Percentiles rank a stretch among this genome's conserved stretches.
phyloP scores from a whole-genome alignment of 2,329 filamentous ascomycete species.

The Colletotrichum sojae region DNA sequence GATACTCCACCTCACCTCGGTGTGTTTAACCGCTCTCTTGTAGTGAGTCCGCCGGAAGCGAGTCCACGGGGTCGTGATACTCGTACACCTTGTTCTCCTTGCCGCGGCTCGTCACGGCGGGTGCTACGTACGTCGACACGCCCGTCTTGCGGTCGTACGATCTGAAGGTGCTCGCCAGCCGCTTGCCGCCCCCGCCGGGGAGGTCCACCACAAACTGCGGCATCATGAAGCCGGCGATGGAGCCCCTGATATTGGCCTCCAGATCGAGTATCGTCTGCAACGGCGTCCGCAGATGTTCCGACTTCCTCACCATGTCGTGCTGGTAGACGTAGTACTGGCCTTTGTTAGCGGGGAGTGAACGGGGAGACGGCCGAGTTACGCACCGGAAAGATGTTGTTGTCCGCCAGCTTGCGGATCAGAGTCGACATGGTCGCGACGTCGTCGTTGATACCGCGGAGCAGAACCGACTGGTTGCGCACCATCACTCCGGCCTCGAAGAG shows the following conservation, averaged over 20 bases:
- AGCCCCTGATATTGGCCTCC: conserved; percentile 70
- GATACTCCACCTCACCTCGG: neutral
- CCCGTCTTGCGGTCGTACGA: conserved; percentile 68
- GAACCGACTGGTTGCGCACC: conserved; percentile 71
- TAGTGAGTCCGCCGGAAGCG: neutral
- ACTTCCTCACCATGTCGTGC: conserved; percentile 72
- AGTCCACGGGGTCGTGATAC: conserved; percentile 68
- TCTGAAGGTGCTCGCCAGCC: conserved; percentile 66
- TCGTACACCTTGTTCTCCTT: conserved; percentile 65
- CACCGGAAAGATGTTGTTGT: conserved; percentile 71
- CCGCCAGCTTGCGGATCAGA: conserved; percentile 67
- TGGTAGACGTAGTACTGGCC: conserved; percentile 76
- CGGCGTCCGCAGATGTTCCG: conserved; percentile 75
- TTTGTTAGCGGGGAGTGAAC: neutral
- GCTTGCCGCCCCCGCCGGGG: conserved; percentile 74
- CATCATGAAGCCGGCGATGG: conserved; percentile 73
- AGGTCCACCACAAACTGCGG: conserved; percentile 75
- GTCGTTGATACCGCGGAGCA: conserved; percentile 73
- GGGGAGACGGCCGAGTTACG: conserved; percentile 43
- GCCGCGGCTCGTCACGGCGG: conserved; percentile 62
- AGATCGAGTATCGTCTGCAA: conserved; percentile 71
- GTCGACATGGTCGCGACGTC: conserved; percentile 64
- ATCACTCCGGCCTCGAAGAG: conserved; percentile 66
- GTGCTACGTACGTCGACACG: conserved; percentile 68
- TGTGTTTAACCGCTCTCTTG: neutral